Conservation (phyloP, 352 stramenopile species). For the Nothophytophthora sp. region DNA sequence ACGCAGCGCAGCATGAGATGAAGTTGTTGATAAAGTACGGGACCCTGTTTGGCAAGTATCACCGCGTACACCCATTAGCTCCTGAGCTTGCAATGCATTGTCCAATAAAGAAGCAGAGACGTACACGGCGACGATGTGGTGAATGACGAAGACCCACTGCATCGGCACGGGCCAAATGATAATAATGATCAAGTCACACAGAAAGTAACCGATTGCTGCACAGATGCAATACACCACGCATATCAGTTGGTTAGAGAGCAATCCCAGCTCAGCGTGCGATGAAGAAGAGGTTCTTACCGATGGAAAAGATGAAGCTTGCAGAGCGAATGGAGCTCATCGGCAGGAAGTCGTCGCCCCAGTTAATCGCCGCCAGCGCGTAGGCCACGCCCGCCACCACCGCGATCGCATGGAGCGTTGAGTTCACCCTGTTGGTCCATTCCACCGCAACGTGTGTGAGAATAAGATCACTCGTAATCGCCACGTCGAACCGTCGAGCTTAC, state of each 20-base stretch:
- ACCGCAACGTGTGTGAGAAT: conserved; percentile 1
- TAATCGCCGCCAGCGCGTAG: conserved; percentile 58
- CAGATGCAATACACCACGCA: not conserved
- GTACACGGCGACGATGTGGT: conserved; percentile 82
- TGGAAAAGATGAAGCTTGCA: conserved; percentile 69
- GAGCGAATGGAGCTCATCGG: conserved; percentile 52
- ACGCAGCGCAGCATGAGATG: conserved; percentile 66
- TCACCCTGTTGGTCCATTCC: conserved; percentile 50
- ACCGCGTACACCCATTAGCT: not conserved
- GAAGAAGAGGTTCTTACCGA: conserved; percentile 41
- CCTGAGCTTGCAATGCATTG: no score
- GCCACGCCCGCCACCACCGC: conserved; percentile 65
- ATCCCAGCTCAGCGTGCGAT: not conserved
- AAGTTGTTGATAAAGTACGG: conserved; percentile 87
- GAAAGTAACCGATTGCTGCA: conserved; percentile 80
- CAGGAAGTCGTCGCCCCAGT: conserved; percentile 66
- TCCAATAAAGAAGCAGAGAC: conserved; percentile 14
- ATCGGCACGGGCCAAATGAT: conserved; percentile 71
- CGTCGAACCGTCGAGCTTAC: conserved; percentile 30
- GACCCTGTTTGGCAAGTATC: conserved; percentile 46
- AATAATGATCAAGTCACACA: conserved; percentile 81
- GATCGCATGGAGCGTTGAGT: conserved; percentile 78
- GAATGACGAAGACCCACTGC: conserved; percentile 78
- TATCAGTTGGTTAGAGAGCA: no score
- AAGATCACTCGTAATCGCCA: not conserved